These are phyloP conservation scores for Nicotiana obtusifolia DNA, from an alignment of 257 asterid genomes.

Conservation along the genomic window DNA sequence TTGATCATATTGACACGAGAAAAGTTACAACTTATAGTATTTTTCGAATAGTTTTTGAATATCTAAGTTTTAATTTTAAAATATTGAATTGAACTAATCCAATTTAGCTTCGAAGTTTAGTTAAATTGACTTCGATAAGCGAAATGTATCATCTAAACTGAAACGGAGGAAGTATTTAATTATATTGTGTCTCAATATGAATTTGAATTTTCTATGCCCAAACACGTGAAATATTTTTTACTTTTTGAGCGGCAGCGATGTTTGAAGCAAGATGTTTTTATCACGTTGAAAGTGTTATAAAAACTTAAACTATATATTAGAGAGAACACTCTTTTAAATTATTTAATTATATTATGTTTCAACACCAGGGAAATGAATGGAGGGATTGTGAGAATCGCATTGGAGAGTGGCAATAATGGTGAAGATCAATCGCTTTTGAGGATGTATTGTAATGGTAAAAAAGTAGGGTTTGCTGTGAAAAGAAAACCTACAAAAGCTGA, in stretches of 20 bases:
- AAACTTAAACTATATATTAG: no score
- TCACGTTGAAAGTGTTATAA: not conserved
- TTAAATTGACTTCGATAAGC: no score
- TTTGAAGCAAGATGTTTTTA: not conserved
- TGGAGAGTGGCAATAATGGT: conserved; percentile 20
- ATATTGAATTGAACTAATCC: no score
- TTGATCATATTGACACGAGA: no score
- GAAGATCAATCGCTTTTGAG: conserved; percentile 34
- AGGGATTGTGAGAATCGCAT: conserved; percentile 46
- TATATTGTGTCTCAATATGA: no score
- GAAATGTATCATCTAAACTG: no score
- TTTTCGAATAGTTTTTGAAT: no score
- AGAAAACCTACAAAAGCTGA: conserved; percentile 33
- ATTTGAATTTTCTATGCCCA: not conserved
- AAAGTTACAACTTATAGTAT: no score
- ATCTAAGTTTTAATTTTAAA: no score
- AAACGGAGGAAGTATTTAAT: no score
- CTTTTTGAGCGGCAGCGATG: not conserved
- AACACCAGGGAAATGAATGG: conserved; percentile 38
- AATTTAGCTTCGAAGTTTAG: no score
- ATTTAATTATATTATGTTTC: not conserved
- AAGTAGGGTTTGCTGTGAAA: conserved; percentile 44
- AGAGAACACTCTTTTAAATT: not conserved
- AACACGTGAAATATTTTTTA: not conserved
- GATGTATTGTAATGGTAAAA: conserved; percentile 53